Conservation (phyloP, 2,329 filamentous ascomycete genomes). For the Cephalotrichum gorgonifer region DNA sequence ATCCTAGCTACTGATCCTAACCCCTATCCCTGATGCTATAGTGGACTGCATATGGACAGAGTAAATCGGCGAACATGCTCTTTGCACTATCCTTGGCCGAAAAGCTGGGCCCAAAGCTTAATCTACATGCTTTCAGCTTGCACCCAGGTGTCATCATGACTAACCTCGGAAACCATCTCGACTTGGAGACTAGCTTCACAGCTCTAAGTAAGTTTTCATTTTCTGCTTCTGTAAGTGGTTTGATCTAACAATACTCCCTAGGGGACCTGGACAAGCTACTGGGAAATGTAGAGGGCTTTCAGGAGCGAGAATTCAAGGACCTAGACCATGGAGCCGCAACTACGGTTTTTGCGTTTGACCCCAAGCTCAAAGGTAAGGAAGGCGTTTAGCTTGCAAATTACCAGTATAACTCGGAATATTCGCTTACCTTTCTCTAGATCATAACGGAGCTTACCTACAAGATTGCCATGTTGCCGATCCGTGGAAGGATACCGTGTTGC, state of each 20-base stretch:
- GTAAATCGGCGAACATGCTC: slow-evolving; percentile 26
- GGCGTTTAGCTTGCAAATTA: background rate
- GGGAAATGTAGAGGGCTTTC: slow-evolving; percentile 2
- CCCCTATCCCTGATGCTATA: no score
- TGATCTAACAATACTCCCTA: background rate
- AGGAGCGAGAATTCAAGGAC: slow-evolving; percentile 11
- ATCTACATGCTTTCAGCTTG: slow-evolving; percentile 21
- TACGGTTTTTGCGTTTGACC: slow-evolving; percentile 17
- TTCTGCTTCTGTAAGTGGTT: no score
- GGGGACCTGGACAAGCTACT: background rate
- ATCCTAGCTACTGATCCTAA: no score
- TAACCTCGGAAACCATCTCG: slow-evolving; percentile 3
- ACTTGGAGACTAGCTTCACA: slow-evolving; percentile 7
- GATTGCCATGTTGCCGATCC: slow-evolving; percentile 21
- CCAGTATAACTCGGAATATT: background rate
- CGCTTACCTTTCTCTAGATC: slow-evolving; percentile 10
- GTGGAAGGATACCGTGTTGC: slow-evolving; percentile 15
- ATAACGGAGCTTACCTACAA: slow-evolving; percentile 21
- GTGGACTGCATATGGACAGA: slow-evolving; percentile 26
- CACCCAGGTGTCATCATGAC: slow-evolving; percentile 20
- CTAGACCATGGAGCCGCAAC: slow-evolving; percentile 16
- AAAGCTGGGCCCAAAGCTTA: slow-evolving; percentile 16
- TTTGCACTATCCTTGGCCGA: slow-evolving; percentile 19
- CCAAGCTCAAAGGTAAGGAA: background rate
- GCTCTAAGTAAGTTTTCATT: slow-evolving; percentile 5